Evolutionary conservation across 352 stramenopile species (phyloP), one percentile per base, ranked within the genome.

Genomic region (Phytophthora cajani): DNA sequence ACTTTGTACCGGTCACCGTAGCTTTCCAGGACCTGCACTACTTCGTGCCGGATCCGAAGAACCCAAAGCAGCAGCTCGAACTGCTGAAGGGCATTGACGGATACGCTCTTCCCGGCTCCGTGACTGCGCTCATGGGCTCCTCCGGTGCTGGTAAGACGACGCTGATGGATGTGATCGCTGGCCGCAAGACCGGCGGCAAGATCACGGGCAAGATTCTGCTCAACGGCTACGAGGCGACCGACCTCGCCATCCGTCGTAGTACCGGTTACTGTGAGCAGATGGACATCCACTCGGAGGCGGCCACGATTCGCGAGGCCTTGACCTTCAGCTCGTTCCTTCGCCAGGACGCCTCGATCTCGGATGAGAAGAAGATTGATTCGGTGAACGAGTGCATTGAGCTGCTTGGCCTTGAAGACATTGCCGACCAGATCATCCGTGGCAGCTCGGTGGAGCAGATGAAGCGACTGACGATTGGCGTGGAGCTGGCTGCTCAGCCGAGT

Each of bases 21-120:
- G 69, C 69, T 0, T 77, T 77, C 38, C 44, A 73, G n/a, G 69
- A 77, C n/a, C 27, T 77, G 23, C 58, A 67, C 57, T 73, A 77
- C 58, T 65, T 25, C 25, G 67, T 74, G 36, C 54, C 67, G 1
- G 58, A 68, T 21, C 61, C 67, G 0, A 62, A 64, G 21, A 61
- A 64, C 16, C 50, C 67, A 1, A 70, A 60, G 40, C 46, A 63
- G 30, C 23, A 16, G 17, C 62, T 74, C 8, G 67, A 74, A 8
- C 30, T 74, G 6, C 42, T 74, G 1, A 74, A 74, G 67, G 67
- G 67, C 9, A 74, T 74, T n/a, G 19, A 68, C 12, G 67, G 66
- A 25, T 73, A 47, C 23, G 66, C 66, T 19, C 2, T 73, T 0
- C 67, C 67, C 3, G 60, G 67, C 1, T 68, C 50, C 0, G 44